A percentile compares a stretch with the other conserved stretches of the same genome.
Evolutionary conservation across 495 filamentous ascomycete species (phyloP).

Genomic region (Aspergillus funiculosus): DNA sequence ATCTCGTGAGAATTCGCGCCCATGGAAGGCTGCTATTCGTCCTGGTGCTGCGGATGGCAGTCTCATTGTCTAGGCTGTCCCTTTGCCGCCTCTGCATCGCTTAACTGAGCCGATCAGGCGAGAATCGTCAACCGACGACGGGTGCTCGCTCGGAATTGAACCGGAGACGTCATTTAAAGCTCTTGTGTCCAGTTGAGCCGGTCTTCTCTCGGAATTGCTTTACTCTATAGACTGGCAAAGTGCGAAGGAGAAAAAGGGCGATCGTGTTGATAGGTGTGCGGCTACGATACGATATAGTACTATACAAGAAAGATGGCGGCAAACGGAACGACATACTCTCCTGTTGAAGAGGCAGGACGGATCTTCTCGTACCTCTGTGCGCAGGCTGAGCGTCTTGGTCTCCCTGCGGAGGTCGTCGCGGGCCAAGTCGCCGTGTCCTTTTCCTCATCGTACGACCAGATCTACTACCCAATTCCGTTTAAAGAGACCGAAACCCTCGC

Average conservation of each 20-base stretch:
- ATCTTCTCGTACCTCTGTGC: constrained; percentile 40
- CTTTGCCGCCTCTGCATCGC: neutral
- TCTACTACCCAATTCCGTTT: constrained; percentile 59
- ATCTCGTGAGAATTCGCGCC: no score
- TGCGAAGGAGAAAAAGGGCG: no score
- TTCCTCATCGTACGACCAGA: constrained; percentile 35
- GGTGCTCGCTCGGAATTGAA: constrained; percentile 3
- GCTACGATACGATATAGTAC: no score
- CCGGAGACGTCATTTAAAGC: constrained; percentile 8
- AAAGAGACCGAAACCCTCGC: constrained; percentile 64
- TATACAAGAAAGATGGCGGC: no score
- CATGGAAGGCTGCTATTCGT: neutral
- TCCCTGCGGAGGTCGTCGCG: constrained; percentile 33
- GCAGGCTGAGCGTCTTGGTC: constrained; percentile 32
- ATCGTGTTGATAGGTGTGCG: no score
- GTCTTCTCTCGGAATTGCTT: no score
- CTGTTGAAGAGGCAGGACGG: constrained; percentile 36
- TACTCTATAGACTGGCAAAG: no score
- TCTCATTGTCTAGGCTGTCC: neutral
- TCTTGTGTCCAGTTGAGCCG: neutral
- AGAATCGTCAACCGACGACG: neutral
- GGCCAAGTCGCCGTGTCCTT: constrained; percentile 38
- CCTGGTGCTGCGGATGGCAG: neutral
- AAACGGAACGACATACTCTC: no score
- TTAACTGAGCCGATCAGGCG: constrained; percentile 2